Evolutionary conservation across 148 eudicot species (phyloP), one percentile per base, ranked within the genome.

Genomic region (Spergularia bocconei): DNA sequence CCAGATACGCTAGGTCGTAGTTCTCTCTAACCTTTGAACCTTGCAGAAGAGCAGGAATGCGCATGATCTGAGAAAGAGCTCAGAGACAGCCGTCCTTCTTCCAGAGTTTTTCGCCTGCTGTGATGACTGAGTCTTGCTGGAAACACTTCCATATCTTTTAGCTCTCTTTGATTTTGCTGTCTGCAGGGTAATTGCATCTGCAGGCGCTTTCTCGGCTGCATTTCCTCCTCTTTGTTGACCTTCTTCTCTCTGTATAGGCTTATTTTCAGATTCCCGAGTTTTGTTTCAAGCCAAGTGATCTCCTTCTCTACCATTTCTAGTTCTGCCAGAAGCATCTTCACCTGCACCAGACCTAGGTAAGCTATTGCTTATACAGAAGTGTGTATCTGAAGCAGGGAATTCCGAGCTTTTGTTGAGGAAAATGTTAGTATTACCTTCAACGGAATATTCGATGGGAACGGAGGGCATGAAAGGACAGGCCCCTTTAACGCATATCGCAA

Each of bases 281-380:
- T 92, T 53, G 82, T 82, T 82, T 92, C 99, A 39, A 95, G 81
- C 90, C 87, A 88, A 23, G 38, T 55, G 5, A 95, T 92, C 78
- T 95, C 93, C 75, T 88, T 90, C 79, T 95, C 99, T 48, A 86
- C 87, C 73, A 76, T 63, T 17, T 88, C 87, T 60, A 95, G 57
- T 75, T 95, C 99, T 74, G 89, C 85, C 36, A 92, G 81, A 36
- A 95, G 96, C 70, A 57, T 84, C 76, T 86, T 85, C 47, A 88
- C 88, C 97, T 95, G 87, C 80, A 74, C 23, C 33, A 69, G 36
- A 10, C 13, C 39, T 38, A 52, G 59, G 36, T 16, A 47, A 12
- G 23, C 20, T 60, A 0, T 23, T 8, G 12, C 12, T 60, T 11
- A 4, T 17, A 17, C 5, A 12, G 36, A 58, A 8, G 23, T 2